Base-by-base conservation (phyloP, 495 filamentous ascomycete species). In the Tuber indicum region DNA sequence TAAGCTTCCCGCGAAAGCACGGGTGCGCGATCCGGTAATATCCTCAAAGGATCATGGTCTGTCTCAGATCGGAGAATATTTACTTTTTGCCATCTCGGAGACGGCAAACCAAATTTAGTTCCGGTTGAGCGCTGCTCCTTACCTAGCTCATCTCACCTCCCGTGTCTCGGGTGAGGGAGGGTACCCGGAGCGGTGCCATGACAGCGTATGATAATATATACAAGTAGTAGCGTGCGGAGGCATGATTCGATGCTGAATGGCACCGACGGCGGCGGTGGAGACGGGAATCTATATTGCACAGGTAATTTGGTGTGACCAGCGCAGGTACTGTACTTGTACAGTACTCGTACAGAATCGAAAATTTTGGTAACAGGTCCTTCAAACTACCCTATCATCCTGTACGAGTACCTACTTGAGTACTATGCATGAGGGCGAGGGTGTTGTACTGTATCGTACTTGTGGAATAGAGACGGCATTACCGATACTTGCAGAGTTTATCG, bases 31-130 rank as follows among this genome's bases (percentile, higher is more conserved):
- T 26, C 52, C n/a, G 12, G 52, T 2, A 66, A 66, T 66, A 36
- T 36, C 58, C 58, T 66, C 58, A 36, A 36, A 66, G 58, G 58
- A 66, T 36, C 58, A 36, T 36, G 58, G n/a, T 66, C 58, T 19
- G 58, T 66, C 58, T 66, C 58, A 66, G 58, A 66, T 66, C 58
- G 58, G 58, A 66, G 26, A n/a, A 58, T 58, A 58, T 3, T 26
- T 58, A 26, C 58, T 36, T 66, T 36, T 17, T n/a, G 3, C 4
- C 58, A 16, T 66, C 58, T 4, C 58, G 26, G 58, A 8, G 32
- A 66, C 58, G 58, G 58, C 58, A 36, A 12, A 36, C n/a, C 26
- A 66, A 66, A 66, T 66, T 66, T 66, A 5, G 58, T 4, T 36
- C 36, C 14, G 10, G 26, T n/a, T 17, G 3, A 12, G 14, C 14